Percentiles rank a stretch among this genome's conserved stretches.
phyloP scores from a whole-genome alignment of 108 stramenopile species.

The Bacterosira constricta region DNA sequence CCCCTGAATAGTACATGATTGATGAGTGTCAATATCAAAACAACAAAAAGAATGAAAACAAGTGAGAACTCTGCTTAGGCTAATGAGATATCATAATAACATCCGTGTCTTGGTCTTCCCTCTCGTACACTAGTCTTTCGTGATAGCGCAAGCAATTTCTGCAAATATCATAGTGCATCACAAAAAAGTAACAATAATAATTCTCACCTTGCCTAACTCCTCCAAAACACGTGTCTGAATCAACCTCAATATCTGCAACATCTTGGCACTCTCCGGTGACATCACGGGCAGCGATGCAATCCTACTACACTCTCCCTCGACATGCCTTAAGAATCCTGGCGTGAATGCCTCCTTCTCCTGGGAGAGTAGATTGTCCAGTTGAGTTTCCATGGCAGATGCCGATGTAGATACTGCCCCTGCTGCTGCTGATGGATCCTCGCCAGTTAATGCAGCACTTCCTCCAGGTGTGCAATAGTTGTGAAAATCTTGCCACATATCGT shows the following conservation, averaged over 20 bases:
- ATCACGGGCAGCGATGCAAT: conserved; percentile 52
- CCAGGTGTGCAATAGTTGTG: conserved; percentile 40
- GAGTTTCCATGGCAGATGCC: conserved; percentile 27
- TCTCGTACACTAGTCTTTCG: no score
- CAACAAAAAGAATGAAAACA: background rate
- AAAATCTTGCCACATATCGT: conserved; percentile 76
- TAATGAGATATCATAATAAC: no score
- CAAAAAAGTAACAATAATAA: conserved; percentile 2
- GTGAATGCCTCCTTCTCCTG: conserved; percentile 68
- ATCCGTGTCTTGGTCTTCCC: no score
- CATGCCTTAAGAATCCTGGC: conserved; percentile 73
- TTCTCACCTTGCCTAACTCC: conserved; percentile 65
- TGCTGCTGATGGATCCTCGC: no score
- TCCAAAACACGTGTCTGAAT: conserved; percentile 82
- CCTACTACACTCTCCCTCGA: conserved; percentile 79
- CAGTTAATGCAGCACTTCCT: conserved; percentile 11
- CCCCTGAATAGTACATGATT: conserved; percentile 22
- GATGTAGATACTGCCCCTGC: no score
- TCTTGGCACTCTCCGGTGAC: conserved; percentile 56
- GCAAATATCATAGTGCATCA: no score
- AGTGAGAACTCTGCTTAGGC: no score
- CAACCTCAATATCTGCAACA: conserved; percentile 69
- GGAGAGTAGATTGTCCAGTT: conserved; percentile 60
- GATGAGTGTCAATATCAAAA: no score
- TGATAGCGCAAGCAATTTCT: no score